Conservation (phyloP, 2,329 filamentous ascomycete species). For the Myotisia sp. region DNA sequence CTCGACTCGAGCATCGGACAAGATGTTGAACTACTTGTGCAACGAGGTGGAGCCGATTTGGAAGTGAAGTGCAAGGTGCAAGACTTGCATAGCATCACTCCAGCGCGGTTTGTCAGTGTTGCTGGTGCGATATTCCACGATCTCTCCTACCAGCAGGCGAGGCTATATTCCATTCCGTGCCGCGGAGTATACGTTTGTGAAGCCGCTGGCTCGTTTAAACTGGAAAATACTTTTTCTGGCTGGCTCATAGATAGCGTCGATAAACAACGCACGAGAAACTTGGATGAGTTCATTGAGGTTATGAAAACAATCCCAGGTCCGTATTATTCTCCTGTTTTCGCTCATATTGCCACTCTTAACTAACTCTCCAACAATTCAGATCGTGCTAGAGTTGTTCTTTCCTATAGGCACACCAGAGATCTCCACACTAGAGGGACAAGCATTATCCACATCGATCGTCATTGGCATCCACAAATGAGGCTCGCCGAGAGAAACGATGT, state of each 20-base stretch:
- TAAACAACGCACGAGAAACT: slow-evolving; percentile 75
- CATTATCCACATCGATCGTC: slow-evolving; percentile 82
- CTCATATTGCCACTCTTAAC: slow-evolving; percentile 1
- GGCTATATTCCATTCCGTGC: slow-evolving; percentile 81
- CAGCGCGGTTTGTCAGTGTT: slow-evolving; percentile 87
- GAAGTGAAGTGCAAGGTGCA: slow-evolving; percentile 74
- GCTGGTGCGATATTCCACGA: slow-evolving; percentile 91
- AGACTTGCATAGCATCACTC: slow-evolving; percentile 86
- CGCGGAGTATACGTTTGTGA: slow-evolving; percentile 93
- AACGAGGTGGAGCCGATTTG: slow-evolving; percentile 76
- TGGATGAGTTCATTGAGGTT: slow-evolving; percentile 79
- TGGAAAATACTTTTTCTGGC: slow-evolving; percentile 78
- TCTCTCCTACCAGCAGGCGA: slow-evolving; percentile 93
- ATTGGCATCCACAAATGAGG: slow-evolving; percentile 93
- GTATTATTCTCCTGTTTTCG: not conserved
- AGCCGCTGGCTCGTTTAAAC: slow-evolving; percentile 83
- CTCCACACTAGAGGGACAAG: slow-evolving; percentile 87
- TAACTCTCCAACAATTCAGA: slow-evolving; percentile 26
- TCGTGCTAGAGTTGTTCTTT: slow-evolving; percentile 72
- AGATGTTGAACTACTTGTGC: slow-evolving; percentile 65
- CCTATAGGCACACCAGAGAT: slow-evolving; percentile 89
- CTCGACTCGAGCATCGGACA: slow-evolving; percentile 74
- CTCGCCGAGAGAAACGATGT: slow-evolving; percentile 79
- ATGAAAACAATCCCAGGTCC: slow-evolving; percentile 71
- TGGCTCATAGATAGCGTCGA: slow-evolving; percentile 91